A percentile compares a stretch with the other conserved stretches of the same genome.
Evolutionary conservation across 108 stramenopile genomes (phyloP).

Genomic region (Aurantiochytrium sp.): DNA sequence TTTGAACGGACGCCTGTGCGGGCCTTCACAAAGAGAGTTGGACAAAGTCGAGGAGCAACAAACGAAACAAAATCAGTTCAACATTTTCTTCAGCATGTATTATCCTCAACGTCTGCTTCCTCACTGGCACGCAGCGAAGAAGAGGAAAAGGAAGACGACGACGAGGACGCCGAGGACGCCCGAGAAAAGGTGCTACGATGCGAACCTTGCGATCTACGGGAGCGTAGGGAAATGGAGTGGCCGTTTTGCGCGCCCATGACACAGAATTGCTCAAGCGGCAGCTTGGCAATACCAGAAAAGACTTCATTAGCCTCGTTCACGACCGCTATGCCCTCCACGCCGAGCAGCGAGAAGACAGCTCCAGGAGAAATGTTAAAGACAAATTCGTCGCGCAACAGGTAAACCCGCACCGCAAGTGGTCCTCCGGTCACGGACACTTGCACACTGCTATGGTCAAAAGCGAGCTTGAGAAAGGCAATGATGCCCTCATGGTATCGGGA

Average conservation of each 20-base stretch:
- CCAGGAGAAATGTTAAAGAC: background rate
- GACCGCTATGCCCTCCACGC: background rate
- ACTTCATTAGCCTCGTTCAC: background rate
- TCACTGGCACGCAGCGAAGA: no score
- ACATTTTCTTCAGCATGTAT: no score
- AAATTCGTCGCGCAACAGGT: background rate
- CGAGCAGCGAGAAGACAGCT: background rate
- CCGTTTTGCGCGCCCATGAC: background rate
- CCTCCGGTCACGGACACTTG: background rate
- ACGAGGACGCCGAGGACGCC: no score
- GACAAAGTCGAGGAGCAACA: no score
- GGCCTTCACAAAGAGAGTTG: no score
- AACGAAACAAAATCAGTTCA: no score
- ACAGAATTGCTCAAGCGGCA: constrained; percentile 1
- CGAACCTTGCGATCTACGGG: background rate
- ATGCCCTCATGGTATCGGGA: background rate
- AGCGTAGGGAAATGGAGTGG: background rate
- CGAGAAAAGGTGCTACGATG: no score
- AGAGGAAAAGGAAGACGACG: no score
- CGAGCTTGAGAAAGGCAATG: background rate
- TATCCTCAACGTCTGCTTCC: no score
- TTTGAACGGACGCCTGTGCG: no score
- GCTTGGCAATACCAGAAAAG: background rate
- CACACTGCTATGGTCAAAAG: background rate
- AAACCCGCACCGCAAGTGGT: background rate